phyloP scores from a whole-genome alignment of 2,329 filamentous ascomycete species.

The Trichoderma atrobrunneum region DNA sequence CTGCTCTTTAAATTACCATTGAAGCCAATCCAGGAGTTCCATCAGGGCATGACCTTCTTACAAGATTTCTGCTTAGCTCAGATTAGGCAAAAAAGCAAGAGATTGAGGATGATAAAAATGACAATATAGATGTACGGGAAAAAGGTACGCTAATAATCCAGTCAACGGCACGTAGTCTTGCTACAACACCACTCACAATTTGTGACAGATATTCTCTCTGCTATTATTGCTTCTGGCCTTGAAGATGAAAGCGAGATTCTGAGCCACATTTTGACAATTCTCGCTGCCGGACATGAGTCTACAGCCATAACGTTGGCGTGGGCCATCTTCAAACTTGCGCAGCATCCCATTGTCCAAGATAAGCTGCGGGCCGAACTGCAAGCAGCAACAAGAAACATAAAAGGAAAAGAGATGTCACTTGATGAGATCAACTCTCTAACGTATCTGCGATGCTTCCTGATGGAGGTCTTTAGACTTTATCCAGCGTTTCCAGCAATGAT shows the following conservation, averaged over 20 bases:
- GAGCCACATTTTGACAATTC: not conserved
- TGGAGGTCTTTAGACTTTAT: constrained; percentile 8
- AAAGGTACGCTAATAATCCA: not conserved
- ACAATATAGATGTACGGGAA: not conserved
- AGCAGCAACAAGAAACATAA: not conserved
- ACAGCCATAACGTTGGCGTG: not conserved
- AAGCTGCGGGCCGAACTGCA: not conserved
- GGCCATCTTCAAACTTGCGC: constrained; percentile 5
- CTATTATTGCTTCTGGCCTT: not conserved
- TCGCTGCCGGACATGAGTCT: constrained; percentile 9
- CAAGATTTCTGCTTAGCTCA: not conserved
- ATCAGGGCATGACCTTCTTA: not conserved
- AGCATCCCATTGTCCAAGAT: not conserved
- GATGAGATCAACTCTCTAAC: not conserved
- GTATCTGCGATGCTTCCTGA: not conserved
- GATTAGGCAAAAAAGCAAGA: not conserved
- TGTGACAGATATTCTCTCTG: not conserved
- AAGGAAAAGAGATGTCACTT: not conserved
- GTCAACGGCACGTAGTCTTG: too few relatives aligned
- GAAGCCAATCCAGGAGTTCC: not conserved
- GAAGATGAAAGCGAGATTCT: not conserved
- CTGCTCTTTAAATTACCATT: constrained; percentile 1
- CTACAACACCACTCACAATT: not conserved
- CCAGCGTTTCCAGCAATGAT: constrained; percentile 3
- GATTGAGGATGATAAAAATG: not conserved